Evolutionary conservation across 2,329 filamentous ascomycete species (phyloP).

Genomic region (Purpureocillium lavendulum): DNA sequence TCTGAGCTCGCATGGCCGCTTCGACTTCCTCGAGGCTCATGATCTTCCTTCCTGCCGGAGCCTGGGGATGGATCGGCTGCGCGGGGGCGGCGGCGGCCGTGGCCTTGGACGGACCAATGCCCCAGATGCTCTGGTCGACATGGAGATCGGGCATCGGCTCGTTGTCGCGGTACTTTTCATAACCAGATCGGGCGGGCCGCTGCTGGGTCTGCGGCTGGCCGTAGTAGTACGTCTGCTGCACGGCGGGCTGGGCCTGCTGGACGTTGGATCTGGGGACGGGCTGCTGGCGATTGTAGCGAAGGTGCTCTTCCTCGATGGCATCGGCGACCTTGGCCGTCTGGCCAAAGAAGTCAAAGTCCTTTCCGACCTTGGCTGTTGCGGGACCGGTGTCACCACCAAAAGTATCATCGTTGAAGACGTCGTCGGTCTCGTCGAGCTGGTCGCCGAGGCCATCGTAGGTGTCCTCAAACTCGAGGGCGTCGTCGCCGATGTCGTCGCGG

Average conservation of each 20-base stretch:
- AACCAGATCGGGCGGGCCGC: constrained; percentile 68
- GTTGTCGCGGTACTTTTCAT: constrained; percentile 82
- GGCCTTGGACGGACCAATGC: constrained; percentile 52
- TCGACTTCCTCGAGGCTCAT: constrained; percentile 97
- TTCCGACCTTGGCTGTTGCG: constrained; percentile 54
- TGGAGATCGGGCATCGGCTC: constrained; percentile 84
- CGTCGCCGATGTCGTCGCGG: constrained; percentile 50
- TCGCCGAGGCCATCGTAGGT: constrained; percentile 94
- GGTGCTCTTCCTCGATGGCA: constrained; percentile 85
- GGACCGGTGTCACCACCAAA: constrained; percentile 49
- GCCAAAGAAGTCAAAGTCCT: constrained; percentile 96
- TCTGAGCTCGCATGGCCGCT: constrained; percentile 74
- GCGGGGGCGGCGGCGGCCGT: constrained; percentile 20
- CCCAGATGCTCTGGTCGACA: constrained; percentile 91
- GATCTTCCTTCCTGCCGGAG: constrained; percentile 56
- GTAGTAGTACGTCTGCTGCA: constrained; percentile 23
- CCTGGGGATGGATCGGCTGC: constrained; percentile 11
- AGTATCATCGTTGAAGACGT: constrained; percentile 95
- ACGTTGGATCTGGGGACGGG: constrained; percentile 37
- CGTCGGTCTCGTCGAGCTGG: constrained; percentile 81
- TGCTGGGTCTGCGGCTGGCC: constrained; percentile 26
- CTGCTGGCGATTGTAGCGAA: constrained; percentile 70
- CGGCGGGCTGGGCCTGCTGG: constrained; percentile 24
- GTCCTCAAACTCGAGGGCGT: constrained; percentile 76
- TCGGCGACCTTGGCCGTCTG: constrained; percentile 80